These are phyloP conservation scores for Coelastrella sp. DNA, from an alignment of 139 green algal genomes.

Conservation along the genomic window DNA sequence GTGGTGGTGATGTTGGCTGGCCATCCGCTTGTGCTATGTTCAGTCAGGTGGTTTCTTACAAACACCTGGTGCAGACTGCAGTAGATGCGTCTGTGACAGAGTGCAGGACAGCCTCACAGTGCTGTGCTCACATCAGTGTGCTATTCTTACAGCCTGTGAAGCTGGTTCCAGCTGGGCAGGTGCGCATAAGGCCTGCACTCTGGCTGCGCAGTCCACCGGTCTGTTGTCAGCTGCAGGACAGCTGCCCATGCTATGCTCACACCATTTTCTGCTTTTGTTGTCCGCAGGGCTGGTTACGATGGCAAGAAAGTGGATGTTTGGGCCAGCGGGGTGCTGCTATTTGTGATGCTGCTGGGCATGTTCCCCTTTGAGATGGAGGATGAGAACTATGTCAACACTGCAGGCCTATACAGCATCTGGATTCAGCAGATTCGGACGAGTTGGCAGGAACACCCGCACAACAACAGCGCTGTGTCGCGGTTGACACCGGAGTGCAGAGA, in stretches of 20 bases:
- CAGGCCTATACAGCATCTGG: constrained; percentile 53
- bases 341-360: constrained; percentile 77
- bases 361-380: constrained; percentile 76
- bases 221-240: background rate
- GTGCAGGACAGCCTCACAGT: too few relatives aligned
- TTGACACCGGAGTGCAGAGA: constrained; percentile 64
- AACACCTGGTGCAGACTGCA: too few relatives aligned
- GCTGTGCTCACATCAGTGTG: too few relatives aligned
- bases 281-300: constrained; percentile 64
- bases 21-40: too few relatives aligned
- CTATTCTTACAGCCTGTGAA: too few relatives aligned
- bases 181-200: too few relatives aligned
- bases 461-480: constrained; percentile 49
- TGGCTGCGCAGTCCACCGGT: background rate
- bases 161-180: too few relatives aligned
- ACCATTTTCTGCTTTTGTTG: background rate
- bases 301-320: constrained; percentile 72
- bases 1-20: too few relatives aligned
- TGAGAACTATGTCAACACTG: constrained; percentile 77
- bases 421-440: constrained; percentile 79
- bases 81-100: too few relatives aligned
- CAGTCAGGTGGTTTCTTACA: too few relatives aligned
- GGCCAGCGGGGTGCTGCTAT: constrained; percentile 74
- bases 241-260: too few relatives aligned
- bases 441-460: constrained; percentile 68